Percentiles rank a stretch among this genome's conserved stretches.
Conservation (phyloP, 1,139 yeast genomes). For the Taiozyma onychis region DNA sequence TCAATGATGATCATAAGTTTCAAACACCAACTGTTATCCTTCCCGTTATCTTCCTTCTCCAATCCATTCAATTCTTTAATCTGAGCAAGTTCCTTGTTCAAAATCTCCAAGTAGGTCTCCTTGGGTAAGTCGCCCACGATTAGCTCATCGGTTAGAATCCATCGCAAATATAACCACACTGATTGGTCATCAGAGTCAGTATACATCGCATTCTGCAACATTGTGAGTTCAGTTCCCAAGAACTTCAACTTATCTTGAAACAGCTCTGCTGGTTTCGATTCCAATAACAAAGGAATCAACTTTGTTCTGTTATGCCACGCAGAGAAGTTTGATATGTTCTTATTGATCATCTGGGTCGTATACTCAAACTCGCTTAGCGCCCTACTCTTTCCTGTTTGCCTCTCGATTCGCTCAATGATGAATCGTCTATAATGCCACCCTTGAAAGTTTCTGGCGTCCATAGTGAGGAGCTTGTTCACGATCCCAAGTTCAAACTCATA, state of each 20-base stretch:
- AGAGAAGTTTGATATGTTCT: slow-evolving; percentile 84
- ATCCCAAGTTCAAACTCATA: slow-evolving; percentile 69
- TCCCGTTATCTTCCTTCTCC: slow-evolving; percentile 48
- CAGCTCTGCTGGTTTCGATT: slow-evolving; percentile 23
- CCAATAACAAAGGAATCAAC: slow-evolving; percentile 51
- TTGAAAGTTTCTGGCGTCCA: slow-evolving; percentile 83
- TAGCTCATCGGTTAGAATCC: slow-evolving; percentile 63
- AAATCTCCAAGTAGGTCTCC: slow-evolving; percentile 27
- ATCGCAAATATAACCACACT: slow-evolving; percentile 81
- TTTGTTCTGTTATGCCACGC: slow-evolving; percentile 94
- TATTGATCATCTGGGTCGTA: slow-evolving; percentile 73
- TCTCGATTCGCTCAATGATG: slow-evolving; percentile 51
- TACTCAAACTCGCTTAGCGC: slow-evolving; percentile 58
- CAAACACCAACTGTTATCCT: slow-evolving; percentile 66
- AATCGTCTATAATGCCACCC: slow-evolving; percentile 94
- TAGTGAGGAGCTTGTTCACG: slow-evolving; percentile 59
- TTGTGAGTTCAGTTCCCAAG: slow-evolving; percentile 53
- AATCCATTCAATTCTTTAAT: slow-evolving; percentile 58
- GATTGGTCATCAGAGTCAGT: slow-evolving; percentile 95
- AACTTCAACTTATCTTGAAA: slow-evolving; percentile 30
- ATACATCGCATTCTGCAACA: slow-evolving; percentile 78
- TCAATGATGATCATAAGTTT: slow-evolving; percentile 46
- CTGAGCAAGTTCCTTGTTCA: slow-evolving; percentile 34
- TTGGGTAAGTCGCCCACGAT: slow-evolving; percentile 30
- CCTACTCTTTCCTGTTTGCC: slow-evolving; percentile 25